Evolutionary conservation across 352 stramenopile genomes (phyloP).

Genomic region (Globisporangium iwayamae): DNA sequence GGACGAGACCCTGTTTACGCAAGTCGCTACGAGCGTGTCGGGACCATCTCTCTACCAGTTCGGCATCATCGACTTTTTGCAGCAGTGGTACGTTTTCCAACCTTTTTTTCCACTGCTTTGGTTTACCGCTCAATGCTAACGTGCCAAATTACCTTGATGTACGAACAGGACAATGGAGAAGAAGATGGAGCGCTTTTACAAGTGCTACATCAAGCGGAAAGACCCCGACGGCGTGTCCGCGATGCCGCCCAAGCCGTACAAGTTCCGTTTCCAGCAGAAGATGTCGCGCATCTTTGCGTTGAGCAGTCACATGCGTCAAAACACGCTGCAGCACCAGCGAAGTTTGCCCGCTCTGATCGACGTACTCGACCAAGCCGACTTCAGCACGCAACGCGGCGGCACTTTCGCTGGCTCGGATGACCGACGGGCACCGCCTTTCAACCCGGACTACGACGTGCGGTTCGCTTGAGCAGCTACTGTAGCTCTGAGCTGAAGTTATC

Average conservation of each 20-base stretch:
- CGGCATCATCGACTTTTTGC: slow-evolving; percentile 90
- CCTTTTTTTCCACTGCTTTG: not conserved
- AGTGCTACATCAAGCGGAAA: slow-evolving; percentile 85
- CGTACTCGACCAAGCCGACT: slow-evolving; percentile 77
- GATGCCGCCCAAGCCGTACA: slow-evolving; percentile 87
- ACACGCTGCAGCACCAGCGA: slow-evolving; percentile 68
- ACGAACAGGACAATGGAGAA: slow-evolving; percentile 81
- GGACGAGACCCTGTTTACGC: slow-evolving; percentile 66
- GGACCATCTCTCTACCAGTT: slow-evolving; percentile 89
- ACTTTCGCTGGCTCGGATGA: slow-evolving; percentile 48
- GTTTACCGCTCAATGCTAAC: not conserved
- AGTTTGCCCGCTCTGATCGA: slow-evolving; percentile 77
- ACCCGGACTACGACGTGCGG: slow-evolving; percentile 45
- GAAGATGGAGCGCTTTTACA: slow-evolving; percentile 90
- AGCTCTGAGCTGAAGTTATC: not conserved
- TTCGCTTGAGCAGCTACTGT: slow-evolving; percentile 23
- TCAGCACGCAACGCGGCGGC: slow-evolving; percentile 46
- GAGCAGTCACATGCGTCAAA: slow-evolving; percentile 52
- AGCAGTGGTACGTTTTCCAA: slow-evolving; percentile 73
- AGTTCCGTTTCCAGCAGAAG: slow-evolving; percentile 90
- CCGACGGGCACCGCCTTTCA: slow-evolving; percentile 36
- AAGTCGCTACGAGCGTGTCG: slow-evolving; percentile 81
- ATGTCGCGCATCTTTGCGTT: slow-evolving; percentile 88
- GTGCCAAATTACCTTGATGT: not conserved
- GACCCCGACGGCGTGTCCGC: slow-evolving; percentile 85